Conservation (phyloP, 1,139 yeast genomes). For the Debaryomyces udenii region DNA sequence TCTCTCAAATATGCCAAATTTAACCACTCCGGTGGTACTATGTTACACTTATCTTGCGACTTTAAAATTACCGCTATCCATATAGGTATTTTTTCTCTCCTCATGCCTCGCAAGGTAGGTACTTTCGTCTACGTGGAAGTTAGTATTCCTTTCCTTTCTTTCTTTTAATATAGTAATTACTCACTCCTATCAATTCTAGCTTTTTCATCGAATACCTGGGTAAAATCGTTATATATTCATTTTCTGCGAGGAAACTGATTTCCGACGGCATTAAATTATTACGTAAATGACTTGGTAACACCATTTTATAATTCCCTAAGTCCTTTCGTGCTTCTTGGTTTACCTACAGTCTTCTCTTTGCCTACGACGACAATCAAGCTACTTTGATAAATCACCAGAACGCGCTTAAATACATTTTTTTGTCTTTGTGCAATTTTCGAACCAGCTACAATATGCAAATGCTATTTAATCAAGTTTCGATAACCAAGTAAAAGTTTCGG, state of each 20-base stretch:
- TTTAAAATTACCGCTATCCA: conserved; percentile 89
- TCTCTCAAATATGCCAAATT: conserved; percentile 55
- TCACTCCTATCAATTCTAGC: conserved; percentile 63
- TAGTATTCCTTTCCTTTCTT: conserved; percentile 13
- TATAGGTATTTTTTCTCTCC: conserved; percentile 71
- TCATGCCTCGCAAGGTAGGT: conserved; percentile 66
- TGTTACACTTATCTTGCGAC: conserved; percentile 82
- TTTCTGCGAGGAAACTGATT: conserved; percentile 83
- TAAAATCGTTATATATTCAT: conserved; percentile 67
- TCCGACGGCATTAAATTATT: conserved; percentile 75
- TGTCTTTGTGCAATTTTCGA: conserved; percentile 6
- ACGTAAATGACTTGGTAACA: conserved; percentile 60
- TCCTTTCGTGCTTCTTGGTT: too few species aligned
- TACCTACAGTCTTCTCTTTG: too few species aligned
- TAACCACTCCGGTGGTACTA: conserved; percentile 91
- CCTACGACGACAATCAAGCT: too few species aligned
- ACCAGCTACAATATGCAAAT: conserved; percentile 1
- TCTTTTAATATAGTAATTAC: conserved; percentile 23
- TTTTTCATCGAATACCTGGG: conserved; percentile 75
- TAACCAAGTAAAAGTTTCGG: conserved; percentile 24
- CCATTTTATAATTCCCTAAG: conserved; percentile 43
- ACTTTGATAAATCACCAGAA: too few species aligned
- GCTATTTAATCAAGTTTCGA: conserved; percentile 9
- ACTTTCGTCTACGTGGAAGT: conserved; percentile 37
- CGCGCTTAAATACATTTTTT: conserved; percentile 5